Evolutionary conservation across 306 rosid genomes (phyloP).

Genomic region (Mimosa pudica): DNA sequence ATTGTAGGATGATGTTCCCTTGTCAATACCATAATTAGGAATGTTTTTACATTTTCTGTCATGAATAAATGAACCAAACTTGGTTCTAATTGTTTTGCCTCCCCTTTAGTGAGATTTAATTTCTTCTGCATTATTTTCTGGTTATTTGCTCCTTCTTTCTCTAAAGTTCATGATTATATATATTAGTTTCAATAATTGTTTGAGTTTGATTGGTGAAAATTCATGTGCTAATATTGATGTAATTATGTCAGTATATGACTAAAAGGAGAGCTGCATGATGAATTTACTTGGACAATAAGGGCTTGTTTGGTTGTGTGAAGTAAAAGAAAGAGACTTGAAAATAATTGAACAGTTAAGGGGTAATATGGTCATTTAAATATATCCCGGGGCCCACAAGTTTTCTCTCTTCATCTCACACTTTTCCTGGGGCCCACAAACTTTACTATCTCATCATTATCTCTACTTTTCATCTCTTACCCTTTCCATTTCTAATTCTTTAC

Average conservation of each 20-base stretch:
- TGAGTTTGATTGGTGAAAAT: not conserved
- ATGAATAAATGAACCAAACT: not conserved
- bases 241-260: not conserved
- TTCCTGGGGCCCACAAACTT: no score
- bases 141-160: not conserved
- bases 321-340: no score
- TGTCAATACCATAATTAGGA: not conserved
- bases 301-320: no score
- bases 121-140: not conserved
- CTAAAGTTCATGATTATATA: not conserved
- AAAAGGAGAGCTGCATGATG: conserved; percentile 1
- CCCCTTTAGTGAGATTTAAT: not conserved
- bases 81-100: conserved; percentile 1
- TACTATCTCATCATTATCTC: no score
- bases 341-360: no score
- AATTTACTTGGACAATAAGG: conserved; percentile 2
- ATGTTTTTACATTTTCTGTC: not conserved
- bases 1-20: not conserved
- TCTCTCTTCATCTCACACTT: no score
- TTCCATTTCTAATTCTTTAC: no score
- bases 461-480: no score
- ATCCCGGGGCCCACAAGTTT: no score
- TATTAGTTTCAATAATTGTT: not conserved
- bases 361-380: no score
- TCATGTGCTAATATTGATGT: not conserved